A percentile compares a stretch with the other conserved stretches of the same genome.
These are phyloP conservation scores for Lachancea mirantina DNA, from an alignment of 805 yeast species.

Conservation along the genomic window DNA sequence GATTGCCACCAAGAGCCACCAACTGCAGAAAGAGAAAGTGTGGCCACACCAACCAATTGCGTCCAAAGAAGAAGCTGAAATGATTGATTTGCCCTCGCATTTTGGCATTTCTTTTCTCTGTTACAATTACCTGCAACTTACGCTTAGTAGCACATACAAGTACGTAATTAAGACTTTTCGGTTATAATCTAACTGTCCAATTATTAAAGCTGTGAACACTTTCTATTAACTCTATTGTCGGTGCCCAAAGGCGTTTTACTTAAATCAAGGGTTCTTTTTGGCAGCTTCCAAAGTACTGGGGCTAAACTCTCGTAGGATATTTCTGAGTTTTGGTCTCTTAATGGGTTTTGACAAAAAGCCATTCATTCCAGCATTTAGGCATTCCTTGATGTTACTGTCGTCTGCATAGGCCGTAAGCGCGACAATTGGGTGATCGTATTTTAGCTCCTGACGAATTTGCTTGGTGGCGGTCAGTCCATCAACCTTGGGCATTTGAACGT, in stretches of 20 bases:
- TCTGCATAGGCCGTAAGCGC: slow-evolving; percentile 96
- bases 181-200: slow-evolving; percentile 4
- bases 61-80: slow-evolving; percentile 99
- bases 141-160: slow-evolving; percentile 10
- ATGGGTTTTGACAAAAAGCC: slow-evolving; percentile 89
- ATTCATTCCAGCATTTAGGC: slow-evolving; percentile 85
- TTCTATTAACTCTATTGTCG: not conserved
- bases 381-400: slow-evolving; percentile 77
- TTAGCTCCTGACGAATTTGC: slow-evolving; percentile 55
- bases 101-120: slow-evolving; percentile 4
- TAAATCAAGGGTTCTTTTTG: too few species aligned
- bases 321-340: slow-evolving; percentile 58
- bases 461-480: slow-evolving; percentile 85
- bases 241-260: too few species aligned
- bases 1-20: slow-evolving; percentile 99
- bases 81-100: slow-evolving; percentile 43
- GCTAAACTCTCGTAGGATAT: slow-evolving; percentile 38
- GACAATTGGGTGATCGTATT: slow-evolving; percentile 68
- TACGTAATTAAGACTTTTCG: slow-evolving; percentile 11
- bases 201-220: not conserved
- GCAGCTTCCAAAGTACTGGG: too few species aligned
- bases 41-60: slow-evolving; percentile 99
- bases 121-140: slow-evolving; percentile 3
- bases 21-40: slow-evolving; percentile 99
- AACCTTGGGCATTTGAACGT: slow-evolving; percentile 92